Evolutionary conservation across 441 rosid species (phyloP), one percentile per base, ranked within the genome.

Genomic region (Populus tomentosa): DNA sequence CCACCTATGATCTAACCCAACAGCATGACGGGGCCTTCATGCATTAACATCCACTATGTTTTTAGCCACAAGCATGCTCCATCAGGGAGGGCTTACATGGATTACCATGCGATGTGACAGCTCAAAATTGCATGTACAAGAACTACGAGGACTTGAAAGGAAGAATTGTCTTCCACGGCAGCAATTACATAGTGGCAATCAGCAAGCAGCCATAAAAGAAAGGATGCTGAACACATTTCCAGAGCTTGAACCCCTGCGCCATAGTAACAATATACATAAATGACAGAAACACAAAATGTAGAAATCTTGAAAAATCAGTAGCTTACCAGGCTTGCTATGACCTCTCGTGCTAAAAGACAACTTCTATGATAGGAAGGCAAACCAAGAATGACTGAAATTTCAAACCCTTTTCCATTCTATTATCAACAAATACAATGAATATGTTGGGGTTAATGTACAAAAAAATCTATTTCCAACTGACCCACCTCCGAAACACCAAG

Each of bases 351-450:
- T 53, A 71, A 18, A 14, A 40, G 18, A 62, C 21, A 33, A 33
- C 13, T 56, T 30, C 46, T 16, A 30, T 10, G 53, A 6, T 1
- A 26, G 4, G 23, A 3, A 16, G 56, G 62, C 21, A 65, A 35
- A 62, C 11, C 33, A 68, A 32, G 28, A 23, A 21, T 3, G 36
- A 65, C 72, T 50, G 36, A 33, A 71, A 21, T 64, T 62, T 50
- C 76, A 28, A 71, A 26, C 36, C 75, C 30, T 70, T 70, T 75
- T 69, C 78, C 78, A 76, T 83, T 84, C 72, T 84, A 78, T 76
- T 80, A 85, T 82, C 83, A 72, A 85, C 87, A 82, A 71, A 79
- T 83, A 84, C 89, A 91, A 91, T 86, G 82, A 89, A 91, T 84
- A 74, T 28, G 30, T 28, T 2, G 78, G 69, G 70, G 77, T 73